Conservation (phyloP, 1,139 yeast genomes). For the Groenewaldozyma sp. region DNA sequence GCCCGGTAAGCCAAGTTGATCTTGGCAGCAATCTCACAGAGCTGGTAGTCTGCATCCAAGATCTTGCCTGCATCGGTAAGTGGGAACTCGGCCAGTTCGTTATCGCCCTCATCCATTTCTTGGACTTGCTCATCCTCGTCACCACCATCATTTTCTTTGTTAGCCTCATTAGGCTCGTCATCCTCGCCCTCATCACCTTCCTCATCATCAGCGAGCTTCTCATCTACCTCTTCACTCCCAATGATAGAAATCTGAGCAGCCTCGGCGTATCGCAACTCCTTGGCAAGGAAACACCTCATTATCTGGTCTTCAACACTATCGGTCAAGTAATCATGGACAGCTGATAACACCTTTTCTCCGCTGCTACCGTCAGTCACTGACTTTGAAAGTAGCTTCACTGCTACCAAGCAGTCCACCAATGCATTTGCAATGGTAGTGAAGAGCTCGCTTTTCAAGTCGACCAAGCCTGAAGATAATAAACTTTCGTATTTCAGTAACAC, state of each 20-base stretch:
- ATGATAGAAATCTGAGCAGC: slow-evolving; percentile 11
- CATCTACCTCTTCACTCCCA: slow-evolving; percentile 11
- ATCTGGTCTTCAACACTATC: slow-evolving; percentile 11
- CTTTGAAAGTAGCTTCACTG: slow-evolving; percentile 2
- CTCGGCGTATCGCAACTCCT: slow-evolving; percentile 15
- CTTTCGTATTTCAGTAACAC: too few relatives aligned
- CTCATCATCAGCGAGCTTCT: slow-evolving; percentile 8
- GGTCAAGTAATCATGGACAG: slow-evolving; percentile 2
- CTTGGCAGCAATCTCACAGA: slow-evolving; percentile 18
- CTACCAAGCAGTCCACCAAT: slow-evolving; percentile 13
- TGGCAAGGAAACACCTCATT: slow-evolving; percentile 16
- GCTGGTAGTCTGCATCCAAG: slow-evolving; percentile 13
- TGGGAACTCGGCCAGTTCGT: slow-evolving; percentile 1
- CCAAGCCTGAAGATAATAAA: too few relatives aligned
- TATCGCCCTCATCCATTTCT: slow-evolving; percentile 5
- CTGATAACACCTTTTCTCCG: background rate
- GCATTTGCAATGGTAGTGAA: slow-evolving; percentile 2
- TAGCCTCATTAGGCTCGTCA: slow-evolving; percentile 5
- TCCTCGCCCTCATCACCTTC: slow-evolving; percentile 2
- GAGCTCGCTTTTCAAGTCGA: background rate
- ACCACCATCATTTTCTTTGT: slow-evolving; percentile 9
- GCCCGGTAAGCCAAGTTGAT: slow-evolving; percentile 18
- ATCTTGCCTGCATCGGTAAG: background rate
- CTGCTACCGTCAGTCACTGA: background rate
- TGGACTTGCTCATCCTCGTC: slow-evolving; percentile 6